phyloP scores from a whole-genome alignment of 306 rosid species.

The Phaseolus lunatus region DNA sequence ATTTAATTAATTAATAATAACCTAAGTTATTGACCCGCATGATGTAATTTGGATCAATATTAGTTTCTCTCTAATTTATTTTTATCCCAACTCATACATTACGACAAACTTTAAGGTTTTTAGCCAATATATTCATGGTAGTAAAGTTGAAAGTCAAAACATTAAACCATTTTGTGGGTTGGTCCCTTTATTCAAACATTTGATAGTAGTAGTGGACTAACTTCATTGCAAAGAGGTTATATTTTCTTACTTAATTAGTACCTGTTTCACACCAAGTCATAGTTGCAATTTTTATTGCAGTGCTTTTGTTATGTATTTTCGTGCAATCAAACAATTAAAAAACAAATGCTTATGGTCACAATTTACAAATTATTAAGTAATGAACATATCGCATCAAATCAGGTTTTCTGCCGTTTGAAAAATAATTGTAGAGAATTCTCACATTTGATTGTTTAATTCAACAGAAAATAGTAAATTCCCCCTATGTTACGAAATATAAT shows the following conservation, averaged over 20 bases:
- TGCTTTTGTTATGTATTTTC: not conserved
- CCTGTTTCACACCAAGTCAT: not conserved
- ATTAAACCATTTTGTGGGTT: constrained; percentile 38
- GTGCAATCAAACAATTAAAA: not conserved
- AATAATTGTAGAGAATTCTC: not conserved
- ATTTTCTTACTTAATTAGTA: not conserved
- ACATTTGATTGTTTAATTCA: not conserved
- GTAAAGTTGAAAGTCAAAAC: constrained; percentile 45
- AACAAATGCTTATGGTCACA: no score
- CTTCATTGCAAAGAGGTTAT: not conserved
- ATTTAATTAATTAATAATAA: no score
- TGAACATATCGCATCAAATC: not conserved
- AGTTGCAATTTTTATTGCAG: not conserved
- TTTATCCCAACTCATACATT: not conserved
- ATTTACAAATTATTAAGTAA: not conserved
- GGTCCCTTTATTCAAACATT: constrained; percentile 17
- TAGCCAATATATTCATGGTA: constrained; percentile 38
- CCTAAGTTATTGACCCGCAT: not conserved
- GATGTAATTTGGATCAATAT: not conserved
- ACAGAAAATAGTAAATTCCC: not conserved
- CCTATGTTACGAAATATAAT: not conserved
- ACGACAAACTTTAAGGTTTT: not conserved
- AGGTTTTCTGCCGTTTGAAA: not conserved
- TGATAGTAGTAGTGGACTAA: constrained; percentile 27
- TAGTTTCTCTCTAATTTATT: not conserved